Conservation (phyloP, 2,329 filamentous ascomycete species). For the Diplodia scrobiculata region DNA sequence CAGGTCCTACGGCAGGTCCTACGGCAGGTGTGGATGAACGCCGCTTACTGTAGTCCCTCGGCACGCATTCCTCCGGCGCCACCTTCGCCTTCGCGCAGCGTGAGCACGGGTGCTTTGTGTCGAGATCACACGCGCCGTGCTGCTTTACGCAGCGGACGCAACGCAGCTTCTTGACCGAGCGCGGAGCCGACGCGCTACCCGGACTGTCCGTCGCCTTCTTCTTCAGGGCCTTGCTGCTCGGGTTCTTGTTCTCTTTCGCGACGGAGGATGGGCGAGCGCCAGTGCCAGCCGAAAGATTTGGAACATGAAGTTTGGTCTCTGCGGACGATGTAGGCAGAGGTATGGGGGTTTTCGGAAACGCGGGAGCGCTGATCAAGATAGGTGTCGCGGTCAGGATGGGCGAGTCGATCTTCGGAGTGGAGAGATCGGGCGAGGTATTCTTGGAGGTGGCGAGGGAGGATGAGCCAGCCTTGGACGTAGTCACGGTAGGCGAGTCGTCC, state of each 20-base stretch:
- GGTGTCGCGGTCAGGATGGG: not conserved
- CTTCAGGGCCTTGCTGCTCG: slow-evolving; percentile 8
- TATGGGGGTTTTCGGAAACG: not conserved
- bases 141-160: slow-evolving; percentile 14
- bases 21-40: not conserved
- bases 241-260: not conserved
- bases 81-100: not conserved
- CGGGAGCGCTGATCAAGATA: not conserved
- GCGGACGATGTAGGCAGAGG: not conserved
- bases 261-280: not conserved
- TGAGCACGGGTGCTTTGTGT: not conserved
- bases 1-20: not conserved
- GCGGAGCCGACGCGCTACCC: not conserved
- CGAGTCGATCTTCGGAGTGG: not conserved
- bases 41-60: not conserved
- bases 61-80: not conserved
- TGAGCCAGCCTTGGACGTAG: not conserved
- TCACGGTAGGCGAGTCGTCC: not conserved
- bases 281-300: not conserved
- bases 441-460: not conserved
- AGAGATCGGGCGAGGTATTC: not conserved
- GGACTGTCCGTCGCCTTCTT: slow-evolving; percentile 5
- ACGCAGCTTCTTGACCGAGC: slow-evolving; percentile 1
- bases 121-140: slow-evolving; percentile 12
- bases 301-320: not conserved